A percentile compares a stretch with the other conserved stretches of the same genome.
phyloP scores from a whole-genome alignment of 2,329 filamentous ascomycete genomes.

The Hypoxylon sp. region DNA sequence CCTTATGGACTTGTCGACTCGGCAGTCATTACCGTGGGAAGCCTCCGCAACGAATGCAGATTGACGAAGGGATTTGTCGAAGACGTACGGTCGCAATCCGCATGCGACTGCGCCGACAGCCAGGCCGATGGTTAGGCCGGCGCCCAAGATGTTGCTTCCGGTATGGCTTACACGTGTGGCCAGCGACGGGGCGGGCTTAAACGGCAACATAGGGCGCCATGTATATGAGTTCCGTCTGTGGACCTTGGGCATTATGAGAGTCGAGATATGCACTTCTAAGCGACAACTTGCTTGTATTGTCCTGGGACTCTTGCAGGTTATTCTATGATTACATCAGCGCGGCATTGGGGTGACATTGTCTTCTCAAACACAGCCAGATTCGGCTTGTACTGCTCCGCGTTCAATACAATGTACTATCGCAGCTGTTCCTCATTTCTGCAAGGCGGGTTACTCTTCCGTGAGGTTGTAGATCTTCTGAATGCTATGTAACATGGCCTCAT shows the following conservation, averaged over 20 bases:
- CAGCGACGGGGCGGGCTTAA: not conserved
- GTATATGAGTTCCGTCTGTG: not conserved
- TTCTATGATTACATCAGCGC: slow-evolving; percentile 20
- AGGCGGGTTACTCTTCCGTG: slow-evolving; percentile 41
- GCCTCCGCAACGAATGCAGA: not conserved
- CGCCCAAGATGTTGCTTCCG: not conserved
- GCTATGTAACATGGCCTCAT: slow-evolving; percentile 67
- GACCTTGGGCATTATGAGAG: not conserved
- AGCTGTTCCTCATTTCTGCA: not conserved
- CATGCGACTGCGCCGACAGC: not conserved
- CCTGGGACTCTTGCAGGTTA: slow-evolving; percentile 8
- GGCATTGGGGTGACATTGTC: not conserved
- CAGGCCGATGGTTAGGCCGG: not conserved
- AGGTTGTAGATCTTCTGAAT: slow-evolving; percentile 78
- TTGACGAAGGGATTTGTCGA: not conserved
- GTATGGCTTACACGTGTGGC: not conserved
- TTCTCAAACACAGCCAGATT: slow-evolving; percentile 1
- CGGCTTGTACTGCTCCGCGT: slow-evolving; percentile 1
- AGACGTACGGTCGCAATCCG: not conserved
- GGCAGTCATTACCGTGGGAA: not conserved
- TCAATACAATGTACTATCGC: slow-evolving; percentile 3
- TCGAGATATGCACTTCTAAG: not conserved
- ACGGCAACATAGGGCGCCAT: not conserved
- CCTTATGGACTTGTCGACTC: not conserved
- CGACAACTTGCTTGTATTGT: slow-evolving; percentile 8